Evolutionary conservation across 345 rosid species (phyloP).

Genomic region (Hibiscus trionum): DNA sequence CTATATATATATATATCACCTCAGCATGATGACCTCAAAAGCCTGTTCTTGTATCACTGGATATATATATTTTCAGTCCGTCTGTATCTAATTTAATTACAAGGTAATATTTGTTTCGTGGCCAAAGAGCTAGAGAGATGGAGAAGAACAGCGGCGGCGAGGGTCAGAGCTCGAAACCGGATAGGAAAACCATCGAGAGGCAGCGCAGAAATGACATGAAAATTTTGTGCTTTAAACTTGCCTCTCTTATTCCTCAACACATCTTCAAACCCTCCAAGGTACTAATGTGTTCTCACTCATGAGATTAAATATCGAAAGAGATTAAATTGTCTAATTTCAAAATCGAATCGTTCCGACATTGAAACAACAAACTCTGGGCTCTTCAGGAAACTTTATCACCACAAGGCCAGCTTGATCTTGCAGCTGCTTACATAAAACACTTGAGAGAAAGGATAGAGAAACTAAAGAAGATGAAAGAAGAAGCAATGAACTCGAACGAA

Average conservation of each 20-base stretch:
- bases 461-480: conserved; percentile 31
- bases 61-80: background rate
- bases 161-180: conserved; percentile 23
- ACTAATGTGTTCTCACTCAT: background rate
- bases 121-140: conserved; percentile 8
- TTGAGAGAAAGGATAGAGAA: conserved; percentile 31
- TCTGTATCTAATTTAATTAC: background rate
- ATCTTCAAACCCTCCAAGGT: conserved; percentile 33
- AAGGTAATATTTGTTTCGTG: background rate
- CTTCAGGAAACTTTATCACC: conserved; percentile 30
- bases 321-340: no score
- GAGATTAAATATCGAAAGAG: no score
- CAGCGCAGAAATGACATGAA: conserved; percentile 59
- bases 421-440: conserved; percentile 37
- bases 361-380: no score
- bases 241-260: conserved; percentile 37
- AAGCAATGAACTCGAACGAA: conserved; percentile 8
- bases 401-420: conserved; percentile 37
- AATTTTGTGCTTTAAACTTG: conserved; percentile 41
- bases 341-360: no score
- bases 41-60: background rate
- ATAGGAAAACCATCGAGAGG: conserved; percentile 49
- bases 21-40: background rate
- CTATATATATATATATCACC: background rate
- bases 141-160: conserved; percentile 13